phyloP scores from a whole-genome alignment of 768 basidiomycete species.

The Mycena floridula region DNA sequence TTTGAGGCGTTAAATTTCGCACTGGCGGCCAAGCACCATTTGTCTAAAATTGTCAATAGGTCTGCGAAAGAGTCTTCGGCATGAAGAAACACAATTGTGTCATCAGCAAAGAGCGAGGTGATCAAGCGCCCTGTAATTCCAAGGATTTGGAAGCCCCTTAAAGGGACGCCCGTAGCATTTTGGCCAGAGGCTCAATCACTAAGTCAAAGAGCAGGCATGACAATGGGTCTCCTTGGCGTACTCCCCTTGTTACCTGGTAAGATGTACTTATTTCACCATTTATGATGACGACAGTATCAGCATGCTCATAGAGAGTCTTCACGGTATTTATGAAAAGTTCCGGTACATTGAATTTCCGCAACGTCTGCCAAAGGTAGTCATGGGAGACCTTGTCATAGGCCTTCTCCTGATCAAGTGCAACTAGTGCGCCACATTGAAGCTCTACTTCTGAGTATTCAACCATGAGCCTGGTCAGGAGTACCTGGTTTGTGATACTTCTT shows the following conservation, averaged over 20 bases:
- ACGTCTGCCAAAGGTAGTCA: neutral
- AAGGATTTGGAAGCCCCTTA: neutral
- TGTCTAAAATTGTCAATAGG: constrained; percentile 3
- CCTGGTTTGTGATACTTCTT: too few species aligned
- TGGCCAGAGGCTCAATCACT: constrained; percentile 9
- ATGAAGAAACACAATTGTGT: too few species aligned
- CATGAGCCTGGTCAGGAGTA: too few species aligned
- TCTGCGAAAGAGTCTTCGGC: constrained; percentile 5
- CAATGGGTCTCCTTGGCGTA: constrained; percentile 12
- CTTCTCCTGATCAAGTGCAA: too few species aligned
- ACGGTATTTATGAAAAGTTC: neutral
- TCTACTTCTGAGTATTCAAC: too few species aligned
- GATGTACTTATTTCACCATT: constrained; percentile 7
- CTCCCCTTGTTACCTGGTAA: neutral
- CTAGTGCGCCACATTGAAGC: too few species aligned
- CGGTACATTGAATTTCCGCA: neutral
- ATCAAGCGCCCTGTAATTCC: neutral
- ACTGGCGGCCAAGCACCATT: too few species aligned
- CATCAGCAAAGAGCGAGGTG: too few species aligned
- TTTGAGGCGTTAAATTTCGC: constrained; percentile 20
- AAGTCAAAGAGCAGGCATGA: constrained; percentile 10
- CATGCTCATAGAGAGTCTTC: neutral
- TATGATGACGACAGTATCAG: constrained; percentile 2
- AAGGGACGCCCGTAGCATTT: constrained; percentile 1
- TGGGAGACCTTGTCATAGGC: neutral